Evolutionary conservation across 768 basidiomycete genomes (phyloP), one percentile per base, ranked within the genome.

Genomic region (Arthromyces matolae): DNA sequence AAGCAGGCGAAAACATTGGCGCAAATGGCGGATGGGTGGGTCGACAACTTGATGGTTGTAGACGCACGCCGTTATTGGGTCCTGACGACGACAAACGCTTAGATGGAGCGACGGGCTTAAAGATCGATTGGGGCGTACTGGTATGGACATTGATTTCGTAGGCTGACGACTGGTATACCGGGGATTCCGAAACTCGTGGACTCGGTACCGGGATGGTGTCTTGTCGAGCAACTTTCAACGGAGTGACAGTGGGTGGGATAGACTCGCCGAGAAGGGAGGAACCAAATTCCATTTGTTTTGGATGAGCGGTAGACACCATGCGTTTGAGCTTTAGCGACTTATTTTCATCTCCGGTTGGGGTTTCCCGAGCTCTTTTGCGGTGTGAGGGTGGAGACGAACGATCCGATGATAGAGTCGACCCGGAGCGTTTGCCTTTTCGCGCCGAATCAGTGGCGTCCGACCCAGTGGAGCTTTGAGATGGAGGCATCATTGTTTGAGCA

Each of bases 341-440:
- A 28, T 27, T 44, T 39, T 25, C 32, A 10, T 20, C 20, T 12
- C 16, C 8, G 9, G 23, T n/a, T 1, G 39, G 20, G 27, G 32
- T 42, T 2, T 39, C 27, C 20, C 56, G 54, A 6, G 47, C 43
- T 49, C 46, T 56, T 44, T 57, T 60, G 36, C 27, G 44, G 38
- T 38, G 16, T 16, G 32, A 25, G 13, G 52, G 43, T 3, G 47
- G 48, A 4, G 49, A 42, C n/a, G 42, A 43, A 23, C 40, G 29
- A 8, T 52, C 57, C 20, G 55, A 50, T 12, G 23, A 39, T 8
- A 59, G 38, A 9, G 50, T 46, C 19, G 57, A 50, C 19, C 56
- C 57, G 19, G 59, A 54, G 35, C 59, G 57, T 13, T 59, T 64
- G 38, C 33, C 37, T 25, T 37, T 42, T 7, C n/a, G 41, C 31